A percentile compares a stretch with the other conserved stretches of the same genome.
These are phyloP conservation scores for Suillus clintonianus DNA, from an alignment of 768 basidiomycete genomes.

Conservation along the genomic window DNA sequence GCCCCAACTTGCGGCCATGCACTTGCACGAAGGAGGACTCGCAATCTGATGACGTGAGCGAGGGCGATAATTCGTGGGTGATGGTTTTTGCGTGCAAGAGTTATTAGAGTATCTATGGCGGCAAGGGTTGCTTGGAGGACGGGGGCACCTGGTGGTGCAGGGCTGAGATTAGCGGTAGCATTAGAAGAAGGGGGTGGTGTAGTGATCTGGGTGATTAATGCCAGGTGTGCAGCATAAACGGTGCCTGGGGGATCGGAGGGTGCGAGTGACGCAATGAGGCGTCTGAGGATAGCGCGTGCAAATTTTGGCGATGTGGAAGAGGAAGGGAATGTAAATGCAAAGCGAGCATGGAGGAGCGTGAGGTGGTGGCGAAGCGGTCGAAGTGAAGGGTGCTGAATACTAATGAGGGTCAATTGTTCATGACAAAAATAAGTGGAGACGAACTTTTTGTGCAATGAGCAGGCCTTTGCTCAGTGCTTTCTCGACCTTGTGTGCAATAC, in stretches of 20 bases:
- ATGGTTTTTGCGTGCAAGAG: constrained; percentile 27
- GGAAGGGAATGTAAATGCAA: constrained; percentile 26
- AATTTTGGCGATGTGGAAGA: constrained; percentile 40
- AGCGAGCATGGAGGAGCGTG: constrained; percentile 60
- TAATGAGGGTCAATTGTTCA: constrained; percentile 8
- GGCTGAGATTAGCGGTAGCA: background rate
- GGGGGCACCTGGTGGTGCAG: constrained; percentile 7
- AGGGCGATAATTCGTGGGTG: constrained; percentile 52
- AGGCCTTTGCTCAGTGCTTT: constrained; percentile 1
- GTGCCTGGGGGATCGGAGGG: constrained; percentile 53
- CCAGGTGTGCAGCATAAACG: constrained; percentile 56
- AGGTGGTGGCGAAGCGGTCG: constrained; percentile 60
- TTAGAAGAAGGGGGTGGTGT: constrained; percentile 16
- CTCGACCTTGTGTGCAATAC: background rate
- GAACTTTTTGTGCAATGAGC: constrained; percentile 30
- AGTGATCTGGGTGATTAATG: constrained; percentile 49
- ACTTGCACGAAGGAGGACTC: constrained; percentile 36
- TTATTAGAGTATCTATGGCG: constrained; percentile 35
- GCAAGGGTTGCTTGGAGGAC: constrained; percentile 34
- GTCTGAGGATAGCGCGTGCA: constrained; percentile 46
- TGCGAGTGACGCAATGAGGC: constrained; percentile 16
- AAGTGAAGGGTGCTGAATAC: constrained; percentile 61
- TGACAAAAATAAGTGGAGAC: background rate
- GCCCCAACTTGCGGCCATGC: constrained; percentile 44
- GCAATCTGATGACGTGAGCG: constrained; percentile 56